Conservation (phyloP, 768 basidiomycete species). For the Sporobolomyces pararoseus region DNA sequence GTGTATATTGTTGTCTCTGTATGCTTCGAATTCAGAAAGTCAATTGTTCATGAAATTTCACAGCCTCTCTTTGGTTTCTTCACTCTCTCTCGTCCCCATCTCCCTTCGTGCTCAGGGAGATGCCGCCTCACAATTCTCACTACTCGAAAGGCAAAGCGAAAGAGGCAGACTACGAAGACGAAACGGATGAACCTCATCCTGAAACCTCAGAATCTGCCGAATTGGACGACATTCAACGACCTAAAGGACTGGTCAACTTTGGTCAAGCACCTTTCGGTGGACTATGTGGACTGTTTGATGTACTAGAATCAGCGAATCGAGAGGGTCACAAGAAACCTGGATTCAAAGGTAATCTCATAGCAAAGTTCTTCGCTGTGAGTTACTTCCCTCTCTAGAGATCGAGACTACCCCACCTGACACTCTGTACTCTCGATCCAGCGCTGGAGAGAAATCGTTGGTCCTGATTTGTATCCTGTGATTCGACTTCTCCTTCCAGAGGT, state of each 20-base stretch:
- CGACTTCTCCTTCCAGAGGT: conserved; percentile 80
- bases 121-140: not conserved
- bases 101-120: not conserved
- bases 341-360: conserved; percentile 19
- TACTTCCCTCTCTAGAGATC: not conserved
- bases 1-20: no score
- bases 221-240: conserved; percentile 26
- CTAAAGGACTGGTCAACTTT: conserved; percentile 15
- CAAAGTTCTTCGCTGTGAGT: conserved; percentile 24
- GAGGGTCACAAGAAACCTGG: conserved; percentile 27
- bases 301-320: conserved; percentile 34
- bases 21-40: no score
- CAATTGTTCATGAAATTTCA: no score
- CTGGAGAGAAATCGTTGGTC: conserved; percentile 80
- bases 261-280: not conserved
- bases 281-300: conserved; percentile 13
- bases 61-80: no score
- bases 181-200: not conserved
- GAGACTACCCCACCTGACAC: no score
- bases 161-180: not conserved
- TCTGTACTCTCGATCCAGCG: no score
- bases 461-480: conserved; percentile 83
- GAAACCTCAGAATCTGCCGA: not conserved
- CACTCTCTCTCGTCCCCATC: not conserved
- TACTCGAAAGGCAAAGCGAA: not conserved